Evolutionary conservation across 192 early-diverging fungal species (phyloP).

Genomic region (Backusella liffmaniae): DNA sequence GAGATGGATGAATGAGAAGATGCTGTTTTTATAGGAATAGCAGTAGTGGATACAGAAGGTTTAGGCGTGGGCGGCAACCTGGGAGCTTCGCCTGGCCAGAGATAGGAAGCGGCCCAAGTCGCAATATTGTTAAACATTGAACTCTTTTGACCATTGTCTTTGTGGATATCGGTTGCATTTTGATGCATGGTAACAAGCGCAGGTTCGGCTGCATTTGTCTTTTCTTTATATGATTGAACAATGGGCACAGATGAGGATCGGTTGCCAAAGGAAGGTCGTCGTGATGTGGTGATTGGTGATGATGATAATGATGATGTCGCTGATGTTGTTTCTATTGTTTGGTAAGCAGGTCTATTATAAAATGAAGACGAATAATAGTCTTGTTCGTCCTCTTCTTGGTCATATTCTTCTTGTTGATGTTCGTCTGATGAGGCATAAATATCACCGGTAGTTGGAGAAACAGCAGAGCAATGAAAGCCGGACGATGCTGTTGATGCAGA

Average conservation of each 20-base stretch:
- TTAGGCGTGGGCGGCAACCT: neutral
- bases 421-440: neutral
- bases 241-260: neutral
- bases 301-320: neutral
- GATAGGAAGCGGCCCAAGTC: conserved; percentile 16
- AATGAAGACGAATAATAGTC: neutral
- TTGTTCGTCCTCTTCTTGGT: neutral
- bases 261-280: neutral
- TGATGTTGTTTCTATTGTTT: neutral
- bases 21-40: conserved; percentile 3
- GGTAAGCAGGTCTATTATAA: neutral
- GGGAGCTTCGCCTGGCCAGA: conserved; percentile 6
- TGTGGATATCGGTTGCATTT: conserved; percentile 9
- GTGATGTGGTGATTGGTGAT: neutral
- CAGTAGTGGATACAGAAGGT: conserved; percentile 3
- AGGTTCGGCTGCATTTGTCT: conserved; percentile 1
- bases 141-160: neutral
- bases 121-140: conserved; percentile 9
- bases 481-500: conserved; percentile 14
- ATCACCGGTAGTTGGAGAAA: neutral
- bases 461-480: neutral
- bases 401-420: neutral
- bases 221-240: conserved; percentile 3
- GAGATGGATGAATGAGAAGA: conserved; percentile 14
- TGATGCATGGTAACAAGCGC: conserved; percentile 12